These are phyloP conservation scores for Ascoidea asiatica DNA, from an alignment of 805 yeast species.

Conservation along the genomic window DNA sequence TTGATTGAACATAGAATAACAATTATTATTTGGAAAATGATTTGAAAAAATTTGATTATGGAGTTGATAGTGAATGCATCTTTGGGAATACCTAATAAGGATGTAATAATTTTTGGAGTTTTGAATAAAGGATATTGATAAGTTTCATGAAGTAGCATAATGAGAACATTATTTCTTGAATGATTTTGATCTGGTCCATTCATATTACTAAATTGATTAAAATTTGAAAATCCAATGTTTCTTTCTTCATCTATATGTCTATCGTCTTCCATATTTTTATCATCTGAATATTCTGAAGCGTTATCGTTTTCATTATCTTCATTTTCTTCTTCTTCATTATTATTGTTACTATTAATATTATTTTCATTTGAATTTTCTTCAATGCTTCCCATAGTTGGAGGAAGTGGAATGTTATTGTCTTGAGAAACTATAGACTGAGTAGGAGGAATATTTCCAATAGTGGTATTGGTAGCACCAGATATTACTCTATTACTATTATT, in stretches of 20 bases:
- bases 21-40: conserved; percentile 5
- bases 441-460: not conserved
- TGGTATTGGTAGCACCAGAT: not conserved
- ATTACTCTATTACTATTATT: not conserved
- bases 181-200: not conserved
- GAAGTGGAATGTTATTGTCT: too few relatives aligned
- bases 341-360: too few relatives aligned
- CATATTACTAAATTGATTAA: not conserved
- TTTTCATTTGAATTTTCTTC: not conserved
- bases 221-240: not conserved
- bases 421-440: too few relatives aligned
- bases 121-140: conserved; percentile 4
- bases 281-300: not conserved
- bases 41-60: conserved; percentile 7
- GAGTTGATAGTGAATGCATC: conserved; percentile 6
- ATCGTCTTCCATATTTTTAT: too few relatives aligned
- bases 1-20: conserved; percentile 6
- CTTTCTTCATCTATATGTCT: not conserved
- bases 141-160: conserved; percentile 3
- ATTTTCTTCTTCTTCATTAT: not conserved
- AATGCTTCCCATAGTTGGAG: not conserved
- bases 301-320: not conserved
- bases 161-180: not conserved
- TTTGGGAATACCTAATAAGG: conserved; percentile 5
- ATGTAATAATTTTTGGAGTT: conserved; percentile 2